phyloP scores from a whole-genome alignment of 2,329 filamentous ascomycete species.

The Penicillium sp. region DNA sequence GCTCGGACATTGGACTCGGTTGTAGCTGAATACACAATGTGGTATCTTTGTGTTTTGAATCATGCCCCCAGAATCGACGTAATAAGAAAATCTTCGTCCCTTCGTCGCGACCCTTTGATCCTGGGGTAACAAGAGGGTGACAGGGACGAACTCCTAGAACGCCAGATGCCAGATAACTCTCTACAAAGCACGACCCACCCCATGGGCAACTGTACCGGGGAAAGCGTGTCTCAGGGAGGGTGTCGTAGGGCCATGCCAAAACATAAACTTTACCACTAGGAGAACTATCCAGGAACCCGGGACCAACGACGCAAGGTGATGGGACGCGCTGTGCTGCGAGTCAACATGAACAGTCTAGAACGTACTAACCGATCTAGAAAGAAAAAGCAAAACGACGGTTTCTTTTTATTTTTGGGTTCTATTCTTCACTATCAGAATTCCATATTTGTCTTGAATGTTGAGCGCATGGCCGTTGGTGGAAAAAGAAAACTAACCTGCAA shows the following conservation, averaged over 20 bases:
- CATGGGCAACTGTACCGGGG: background rate
- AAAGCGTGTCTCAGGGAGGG: background rate
- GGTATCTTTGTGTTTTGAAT: background rate
- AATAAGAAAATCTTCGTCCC: background rate
- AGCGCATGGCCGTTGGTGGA: conserved; percentile 11
- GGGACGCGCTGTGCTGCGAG: conserved; percentile 22
- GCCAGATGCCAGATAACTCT: conserved; percentile 1
- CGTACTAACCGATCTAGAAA: conserved; percentile 1
- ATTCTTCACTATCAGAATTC: background rate
- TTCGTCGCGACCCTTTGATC: conserved; percentile 6
- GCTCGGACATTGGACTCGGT: background rate
- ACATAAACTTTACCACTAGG: conserved; percentile 16
- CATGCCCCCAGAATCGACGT: background rate
- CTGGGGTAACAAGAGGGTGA: conserved; percentile 10
- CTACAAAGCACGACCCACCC: background rate
- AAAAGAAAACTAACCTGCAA: conserved; percentile 13
- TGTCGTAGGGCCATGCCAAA: conserved; percentile 10
- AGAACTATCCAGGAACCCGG: conserved; percentile 24
- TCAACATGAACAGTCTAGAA: conserved; percentile 12
- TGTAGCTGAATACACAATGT: background rate
- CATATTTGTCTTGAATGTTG: background rate
- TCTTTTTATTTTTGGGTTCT: background rate
- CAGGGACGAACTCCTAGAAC: conserved; percentile 4
- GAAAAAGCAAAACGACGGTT: conserved; percentile 4
- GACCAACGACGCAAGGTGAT: conserved; percentile 26